Base-by-base conservation (phyloP, 2,329 filamentous ascomycete genomes). In the Helminthosporium solani region DNA sequence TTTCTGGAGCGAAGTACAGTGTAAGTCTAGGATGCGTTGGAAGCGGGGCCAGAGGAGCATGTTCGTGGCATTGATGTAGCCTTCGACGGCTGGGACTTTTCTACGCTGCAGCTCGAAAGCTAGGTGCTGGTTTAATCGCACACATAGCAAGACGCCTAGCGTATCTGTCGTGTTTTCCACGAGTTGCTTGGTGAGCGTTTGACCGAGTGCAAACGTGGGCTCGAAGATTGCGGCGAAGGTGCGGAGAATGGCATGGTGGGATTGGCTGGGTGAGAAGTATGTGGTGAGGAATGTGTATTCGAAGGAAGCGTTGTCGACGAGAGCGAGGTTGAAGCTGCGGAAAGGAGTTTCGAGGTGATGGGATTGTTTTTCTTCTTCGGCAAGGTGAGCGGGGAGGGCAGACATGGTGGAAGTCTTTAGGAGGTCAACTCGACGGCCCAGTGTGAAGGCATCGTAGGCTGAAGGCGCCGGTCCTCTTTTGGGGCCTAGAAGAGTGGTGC, bases 1-100 rank as follows among this genome's bases (percentile, higher is more conserved):
- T 49, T 78, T 79, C 41, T 86, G 87, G 28, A 99, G 79, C 1
- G 89, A 95, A 43, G 96, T 90, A 72, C 88, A 90, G 67, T 99
- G 94, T 44, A 86, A 80, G 66, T 96, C 91, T 84, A 99, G 95
- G 58, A 96, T 85, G 46, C 89, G 82, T 70, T 99, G 95, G 61
- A 99, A 88, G 20, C 92, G 86, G 7, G 94, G 94, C 94, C 94
- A 99, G 5, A 99, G 81, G 2, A 94, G 82, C 90, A 99, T 99
- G 63, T 87, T 91, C 4, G 90, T 95, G 36, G 84, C 91, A 67
- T 99, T 99, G 66, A 96, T 86, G 66, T 99, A 99, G 31, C 83
- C 80, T 64, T 99, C 94, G 2, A 89, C 85, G 4, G 90, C 86
- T 0, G 94, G 94, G 1, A 97, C 84, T 65, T 95, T 92, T 44